phyloP scores from a whole-genome alignment of 768 basidiomycete species.

The Boletellus sp. region DNA sequence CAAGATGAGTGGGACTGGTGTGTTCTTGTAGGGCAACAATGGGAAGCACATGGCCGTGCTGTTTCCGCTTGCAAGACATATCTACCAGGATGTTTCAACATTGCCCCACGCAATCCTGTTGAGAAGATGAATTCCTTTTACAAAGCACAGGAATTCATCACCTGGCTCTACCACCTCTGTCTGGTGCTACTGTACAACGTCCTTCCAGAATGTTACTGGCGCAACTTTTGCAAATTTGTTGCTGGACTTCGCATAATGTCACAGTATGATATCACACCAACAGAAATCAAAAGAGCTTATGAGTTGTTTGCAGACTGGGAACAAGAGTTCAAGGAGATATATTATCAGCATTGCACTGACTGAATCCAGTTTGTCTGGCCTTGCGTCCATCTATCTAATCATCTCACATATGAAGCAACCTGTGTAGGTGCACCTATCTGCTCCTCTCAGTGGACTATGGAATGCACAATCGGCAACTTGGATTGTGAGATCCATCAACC shows the following conservation, averaged over 20 bases:
- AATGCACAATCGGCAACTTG: background rate
- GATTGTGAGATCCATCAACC: background rate
- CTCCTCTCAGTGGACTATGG: background rate
- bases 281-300: background rate
- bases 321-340: background rate
- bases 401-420: background rate
- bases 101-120: background rate
- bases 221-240: background rate
- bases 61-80: constrained; percentile 29
- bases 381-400: background rate
- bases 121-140: constrained; percentile 14
- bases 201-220: constrained; percentile 17
- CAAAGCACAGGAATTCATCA: constrained; percentile 22
- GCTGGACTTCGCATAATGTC: background rate
- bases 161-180: constrained; percentile 13
- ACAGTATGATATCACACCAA: background rate
- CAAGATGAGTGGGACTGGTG: constrained; percentile 23
- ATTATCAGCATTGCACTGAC: background rate
- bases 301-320: background rate
- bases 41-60: background rate
- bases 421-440: background rate
- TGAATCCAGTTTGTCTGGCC: background rate
- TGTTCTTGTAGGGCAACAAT: constrained; percentile 14
- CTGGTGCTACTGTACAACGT: constrained; percentile 11
- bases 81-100: background rate